These are phyloP conservation scores for Pseudogymnoascus sp. DNA, from an alignment of 2,329 filamentous ascomycete genomes.

Conservation along the genomic window DNA sequence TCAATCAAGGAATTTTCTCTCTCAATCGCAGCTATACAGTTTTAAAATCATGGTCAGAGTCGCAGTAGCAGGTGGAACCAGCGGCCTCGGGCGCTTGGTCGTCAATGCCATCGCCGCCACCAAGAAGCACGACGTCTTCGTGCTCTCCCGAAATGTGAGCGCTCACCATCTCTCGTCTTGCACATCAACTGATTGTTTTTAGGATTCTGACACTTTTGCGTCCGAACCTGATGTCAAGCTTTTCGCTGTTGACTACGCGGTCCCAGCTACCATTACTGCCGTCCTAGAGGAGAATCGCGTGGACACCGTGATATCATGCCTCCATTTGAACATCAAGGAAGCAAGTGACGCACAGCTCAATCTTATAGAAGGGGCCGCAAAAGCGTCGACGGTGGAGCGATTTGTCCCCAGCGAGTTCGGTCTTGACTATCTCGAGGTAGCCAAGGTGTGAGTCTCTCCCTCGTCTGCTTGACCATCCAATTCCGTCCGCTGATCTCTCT, in stretches of 20 bases:
- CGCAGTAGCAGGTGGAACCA: conserved; percentile 24
- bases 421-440: conserved; percentile 26
- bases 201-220: background rate
- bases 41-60: conserved; percentile 24
- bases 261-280: conserved; percentile 3
- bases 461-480: background rate
- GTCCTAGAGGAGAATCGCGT: conserved; percentile 19
- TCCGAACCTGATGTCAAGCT: conserved; percentile 10
- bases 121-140: conserved; percentile 24
- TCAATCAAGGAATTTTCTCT: background rate
- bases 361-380: conserved; percentile 30
- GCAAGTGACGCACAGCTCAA: conserved; percentile 28
- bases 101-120: conserved; percentile 22
- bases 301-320: conserved; percentile 29
- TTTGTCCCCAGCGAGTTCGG: conserved; percentile 34
- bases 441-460: background rate
- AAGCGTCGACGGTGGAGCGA: conserved; percentile 25
- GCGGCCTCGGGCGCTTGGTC: conserved; percentile 24
- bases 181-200: background rate
- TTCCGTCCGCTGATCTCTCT: background rate
- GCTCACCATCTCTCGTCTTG: no score
- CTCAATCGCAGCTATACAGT: background rate
- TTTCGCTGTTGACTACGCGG: conserved; percentile 13
- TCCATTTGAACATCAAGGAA: conserved; percentile 27
- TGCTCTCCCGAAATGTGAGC: conserved; percentile 25